Evolutionary conservation across 495 filamentous ascomycete species (phyloP).

Genomic region (Neurospora terricola): DNA sequence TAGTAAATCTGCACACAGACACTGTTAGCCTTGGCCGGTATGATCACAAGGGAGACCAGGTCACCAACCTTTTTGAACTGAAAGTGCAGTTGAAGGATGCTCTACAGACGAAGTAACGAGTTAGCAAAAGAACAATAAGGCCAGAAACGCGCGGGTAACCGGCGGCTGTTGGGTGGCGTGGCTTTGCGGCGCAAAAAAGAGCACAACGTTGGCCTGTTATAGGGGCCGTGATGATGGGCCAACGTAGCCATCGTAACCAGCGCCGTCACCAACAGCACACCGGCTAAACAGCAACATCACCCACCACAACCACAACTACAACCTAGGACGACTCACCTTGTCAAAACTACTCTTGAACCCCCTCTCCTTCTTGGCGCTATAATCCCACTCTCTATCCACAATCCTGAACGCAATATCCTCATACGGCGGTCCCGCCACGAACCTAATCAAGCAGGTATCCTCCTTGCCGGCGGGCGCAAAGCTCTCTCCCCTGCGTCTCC

Average conservation of each 20-base stretch:
- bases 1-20: slow-evolving; percentile 49
- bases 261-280: slow-evolving; percentile 1
- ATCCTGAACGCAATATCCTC: slow-evolving; percentile 97
- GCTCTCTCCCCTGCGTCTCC: slow-evolving; percentile 79
- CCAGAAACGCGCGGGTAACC: not conserved
- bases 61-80: slow-evolving; percentile 74
- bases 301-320: slow-evolving; percentile 7
- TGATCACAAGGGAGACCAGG: not conserved
- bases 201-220: not conserved
- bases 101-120: slow-evolving; percentile 40
- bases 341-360: slow-evolving; percentile 97
- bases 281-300: not conserved
- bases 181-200: slow-evolving; percentile 3
- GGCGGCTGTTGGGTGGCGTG: slow-evolving; percentile 1
- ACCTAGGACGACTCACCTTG: slow-evolving; percentile 53
- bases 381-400: slow-evolving; percentile 99
- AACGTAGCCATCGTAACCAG: not conserved
- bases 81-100: slow-evolving; percentile 94
- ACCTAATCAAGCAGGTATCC: slow-evolving; percentile 93
- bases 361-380: slow-evolving; percentile 86
- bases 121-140: slow-evolving; percentile 2
- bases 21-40: slow-evolving; percentile 28
- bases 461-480: slow-evolving; percentile 95
- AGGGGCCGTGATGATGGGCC: slow-evolving; percentile 3
- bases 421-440: slow-evolving; percentile 92